Conservation (phyloP, 495 filamentous ascomycete genomes). For the Neurospora sp. region DNA sequence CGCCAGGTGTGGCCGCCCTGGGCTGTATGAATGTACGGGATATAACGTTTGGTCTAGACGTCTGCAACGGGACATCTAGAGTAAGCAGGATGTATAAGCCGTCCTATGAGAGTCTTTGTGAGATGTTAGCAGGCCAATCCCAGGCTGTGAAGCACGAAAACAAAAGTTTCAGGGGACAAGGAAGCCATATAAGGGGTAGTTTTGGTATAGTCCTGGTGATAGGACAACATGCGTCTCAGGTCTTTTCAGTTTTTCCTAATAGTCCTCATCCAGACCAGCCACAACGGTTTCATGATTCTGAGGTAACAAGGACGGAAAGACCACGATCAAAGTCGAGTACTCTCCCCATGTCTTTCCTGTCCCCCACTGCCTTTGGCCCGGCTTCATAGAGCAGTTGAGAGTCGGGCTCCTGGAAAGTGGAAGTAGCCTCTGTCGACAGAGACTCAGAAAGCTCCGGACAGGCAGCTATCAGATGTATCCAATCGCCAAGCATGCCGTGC, state of each 20-base stretch:
- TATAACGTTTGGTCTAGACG: not conserved
- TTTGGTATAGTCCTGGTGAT: not conserved
- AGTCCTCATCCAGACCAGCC: conserved; percentile 21
- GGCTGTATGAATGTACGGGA: not conserved
- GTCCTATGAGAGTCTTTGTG: conserved; percentile 5
- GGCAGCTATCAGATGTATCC: conserved; percentile 14
- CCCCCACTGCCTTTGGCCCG: conserved; percentile 27
- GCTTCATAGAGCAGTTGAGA: conserved; percentile 6
- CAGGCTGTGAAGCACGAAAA: conserved; percentile 4
- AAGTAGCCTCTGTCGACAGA: conserved; percentile 5
- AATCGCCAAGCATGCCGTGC: conserved; percentile 3
- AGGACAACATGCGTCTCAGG: conserved; percentile 19
- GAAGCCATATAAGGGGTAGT: not conserved
- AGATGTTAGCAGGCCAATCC: conserved; percentile 7
- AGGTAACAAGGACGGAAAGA: conserved; percentile 3
- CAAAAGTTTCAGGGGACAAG: not conserved
- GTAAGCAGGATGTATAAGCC: not conserved
- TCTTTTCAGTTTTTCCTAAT: conserved; percentile 29
- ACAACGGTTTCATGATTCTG: conserved; percentile 24
- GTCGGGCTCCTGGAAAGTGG: conserved; percentile 19
- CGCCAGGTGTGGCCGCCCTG: not conserved
- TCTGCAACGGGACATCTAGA: conserved; percentile 6
- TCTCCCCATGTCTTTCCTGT: conserved; percentile 9
- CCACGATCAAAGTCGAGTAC: conserved; percentile 4
- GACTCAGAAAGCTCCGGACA: conserved; percentile 1